Evolutionary conservation across 768 basidiomycete species (phyloP), one percentile per base, ranked within the genome.

Genomic region (Naganishia onofrii): DNA sequence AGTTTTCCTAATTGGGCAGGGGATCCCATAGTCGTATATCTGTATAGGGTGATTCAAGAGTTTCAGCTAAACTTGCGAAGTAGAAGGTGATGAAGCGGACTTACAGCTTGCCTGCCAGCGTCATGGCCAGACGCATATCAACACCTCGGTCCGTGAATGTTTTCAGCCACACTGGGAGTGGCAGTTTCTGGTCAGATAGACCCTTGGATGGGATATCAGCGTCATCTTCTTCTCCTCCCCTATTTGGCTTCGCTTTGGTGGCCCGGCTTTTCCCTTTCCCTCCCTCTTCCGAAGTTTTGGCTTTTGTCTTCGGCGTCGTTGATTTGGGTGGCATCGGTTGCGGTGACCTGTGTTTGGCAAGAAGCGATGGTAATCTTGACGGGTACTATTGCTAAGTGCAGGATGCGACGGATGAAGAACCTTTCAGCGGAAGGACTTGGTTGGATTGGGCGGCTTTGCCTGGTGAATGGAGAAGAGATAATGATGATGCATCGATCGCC

Each of bases 91-190:
- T 10, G 9, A 7, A 46, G 67, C 12, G 10, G 28, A 74, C 77
- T 57, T 55, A 81, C 80, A 79, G 75, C 65, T 81, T 81, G 7
- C 74, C 75, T 3, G 80, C 80, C 29, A 81, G 54, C 10, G 65
- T 69, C 78, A 81, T 81, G 0, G 77, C 78, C 12, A 78, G 73
- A 34, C 80, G 51, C 80, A 79, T 81, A 44, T 79, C 76, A 6
- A 79, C 78, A 0, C 76, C 78, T 56, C 80, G 72, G 21, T 72
- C 65, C 8, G 75, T 69, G 15, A 78, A 72, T 29, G 76, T 58
- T 68, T 78, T 78, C 8, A 81, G 66, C 80, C 80, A 81, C 34
- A 74, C 75, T 57, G 73, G 78, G 9, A 81, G 65, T 0, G 76
- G 72, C 10, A 81, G 70, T 52, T 72, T 72, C 36, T 64, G 60